These are phyloP conservation scores for Nicotiana noctiflora DNA, from an alignment of 257 asterid genomes.

Conservation along the genomic window DNA sequence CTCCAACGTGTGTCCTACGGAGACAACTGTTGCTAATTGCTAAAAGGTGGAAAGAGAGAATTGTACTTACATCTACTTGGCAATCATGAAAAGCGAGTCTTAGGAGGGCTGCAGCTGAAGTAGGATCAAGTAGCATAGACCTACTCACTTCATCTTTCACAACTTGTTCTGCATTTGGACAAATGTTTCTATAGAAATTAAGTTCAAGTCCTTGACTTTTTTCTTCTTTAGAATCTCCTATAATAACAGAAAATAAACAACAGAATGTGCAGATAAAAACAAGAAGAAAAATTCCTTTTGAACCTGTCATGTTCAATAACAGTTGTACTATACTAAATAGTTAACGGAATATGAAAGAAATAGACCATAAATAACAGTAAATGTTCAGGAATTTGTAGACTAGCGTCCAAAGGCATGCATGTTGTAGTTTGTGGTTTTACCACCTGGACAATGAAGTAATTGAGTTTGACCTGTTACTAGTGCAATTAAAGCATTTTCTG, in stretches of 20 bases:
- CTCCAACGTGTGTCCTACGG: no score
- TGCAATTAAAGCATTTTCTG: no score
- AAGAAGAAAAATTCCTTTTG: neutral
- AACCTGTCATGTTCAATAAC: neutral
- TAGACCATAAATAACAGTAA: no score
- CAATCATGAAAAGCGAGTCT: neutral
- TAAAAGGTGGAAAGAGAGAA: neutral
- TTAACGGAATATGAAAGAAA: no score
- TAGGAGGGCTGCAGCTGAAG: neutral
- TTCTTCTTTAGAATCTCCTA: neutral
- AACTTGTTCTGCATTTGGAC: neutral
- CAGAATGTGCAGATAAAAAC: neutral
- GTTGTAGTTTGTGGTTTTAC: no score
- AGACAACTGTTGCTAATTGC: no score
- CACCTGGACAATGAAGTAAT: no score
- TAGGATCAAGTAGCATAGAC: neutral
- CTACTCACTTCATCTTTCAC: neutral
- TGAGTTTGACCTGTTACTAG: no score
- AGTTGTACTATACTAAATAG: no score
- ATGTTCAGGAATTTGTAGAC: no score
- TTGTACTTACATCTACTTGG: neutral
- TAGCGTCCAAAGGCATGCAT: no score
- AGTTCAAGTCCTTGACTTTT: neutral
- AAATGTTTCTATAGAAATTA: neutral
- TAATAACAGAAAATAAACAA: neutral